phyloP scores from a whole-genome alignment of 2,329 filamentous ascomycete species.

The Monosporascus sp. region DNA sequence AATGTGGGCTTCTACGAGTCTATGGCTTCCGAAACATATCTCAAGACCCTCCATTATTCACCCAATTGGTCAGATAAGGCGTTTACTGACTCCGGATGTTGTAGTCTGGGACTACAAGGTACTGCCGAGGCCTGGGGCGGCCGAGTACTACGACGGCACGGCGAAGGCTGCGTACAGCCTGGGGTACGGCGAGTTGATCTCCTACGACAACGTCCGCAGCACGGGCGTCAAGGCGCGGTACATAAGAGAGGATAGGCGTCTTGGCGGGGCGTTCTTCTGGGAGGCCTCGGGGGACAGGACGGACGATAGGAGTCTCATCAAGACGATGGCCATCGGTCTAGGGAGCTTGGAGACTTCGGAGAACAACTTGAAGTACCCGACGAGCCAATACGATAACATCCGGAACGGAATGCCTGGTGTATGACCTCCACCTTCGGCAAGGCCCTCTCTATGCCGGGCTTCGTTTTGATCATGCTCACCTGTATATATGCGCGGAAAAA shows the following conservation, averaged over 20 bases:
- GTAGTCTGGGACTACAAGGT: slow-evolving; percentile 72
- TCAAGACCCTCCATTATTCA: no score
- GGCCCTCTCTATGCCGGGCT: no score
- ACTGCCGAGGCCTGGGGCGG: slow-evolving; percentile 56
- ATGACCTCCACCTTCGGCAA: no score
- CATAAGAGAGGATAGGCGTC: slow-evolving; percentile 45
- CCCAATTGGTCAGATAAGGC: no score
- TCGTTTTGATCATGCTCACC: no score
- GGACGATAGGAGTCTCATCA: slow-evolving; percentile 52
- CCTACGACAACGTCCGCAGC: slow-evolving; percentile 60
- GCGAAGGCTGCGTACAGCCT: slow-evolving; percentile 62
- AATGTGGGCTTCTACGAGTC: no score
- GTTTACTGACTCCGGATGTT: no score
- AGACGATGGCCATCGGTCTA: slow-evolving; percentile 41
- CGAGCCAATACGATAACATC: slow-evolving; percentile 55
- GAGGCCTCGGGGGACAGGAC: slow-evolving; percentile 64
- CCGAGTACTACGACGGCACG: slow-evolving; percentile 50
- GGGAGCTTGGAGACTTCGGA: slow-evolving; percentile 41
- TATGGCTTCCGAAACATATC: no score
- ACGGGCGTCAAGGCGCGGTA: slow-evolving; percentile 59
- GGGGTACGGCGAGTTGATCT: slow-evolving; percentile 55
- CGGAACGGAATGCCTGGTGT: slow-evolving; percentile 27
- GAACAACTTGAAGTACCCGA: slow-evolving; percentile 53
- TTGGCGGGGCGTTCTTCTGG: slow-evolving; percentile 83
- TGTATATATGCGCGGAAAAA: not conserved